Evolutionary conservation across 768 basidiomycete genomes (phyloP), one percentile per base, ranked within the genome.

Genomic region (Calocera cornea): DNA sequence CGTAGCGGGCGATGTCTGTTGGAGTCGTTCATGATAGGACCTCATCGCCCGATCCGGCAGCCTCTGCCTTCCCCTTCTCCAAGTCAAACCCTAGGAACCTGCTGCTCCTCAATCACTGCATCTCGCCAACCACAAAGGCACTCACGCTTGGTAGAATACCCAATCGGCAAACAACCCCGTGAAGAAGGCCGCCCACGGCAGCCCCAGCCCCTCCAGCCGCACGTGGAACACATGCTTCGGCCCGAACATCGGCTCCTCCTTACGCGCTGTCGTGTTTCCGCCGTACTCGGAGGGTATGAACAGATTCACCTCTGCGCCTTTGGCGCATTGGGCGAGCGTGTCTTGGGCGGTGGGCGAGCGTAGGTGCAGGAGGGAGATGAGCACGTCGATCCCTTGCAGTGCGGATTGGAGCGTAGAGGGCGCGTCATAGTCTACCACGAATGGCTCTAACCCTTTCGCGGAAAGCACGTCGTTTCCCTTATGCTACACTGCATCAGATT

Each of bases 271-370:
- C 36, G 36, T 38, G 14, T 38, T 14, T 5, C 36, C 36, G 1
- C 74, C 75, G 19, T 38, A 41, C 11, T 34, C 34, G n/a, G 75
- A 76, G 1, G 76, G 76, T 29, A 78, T 69, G 36, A 73, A 75
- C 40, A 75, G 50, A 34, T 75, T 72, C 22, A 74, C 75, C n/a
- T 68, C 70, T 1, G 72, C 74, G 0, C 70, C 69, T 68, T 75
- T 77, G 1, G 75, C 72, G 5, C 74, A 74, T 3, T 75, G 74
- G 1, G 72, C 69, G 34, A 73, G 72, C n/a, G 65, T 19, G 33
- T 67, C 67, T 66, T 78, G 74, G 2, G 67, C 68, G 1, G 36
- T 14, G 36, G 14, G 36, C 36, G 36, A 38, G 36, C 36, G n/a
- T n/a, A n/a, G n/a, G n/a, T n/a, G n/a, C n/a, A n/a, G n/a, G n/a